phyloP scores from a whole-genome alignment of 208 protist species.

The Trichomonas tenax region DNA sequence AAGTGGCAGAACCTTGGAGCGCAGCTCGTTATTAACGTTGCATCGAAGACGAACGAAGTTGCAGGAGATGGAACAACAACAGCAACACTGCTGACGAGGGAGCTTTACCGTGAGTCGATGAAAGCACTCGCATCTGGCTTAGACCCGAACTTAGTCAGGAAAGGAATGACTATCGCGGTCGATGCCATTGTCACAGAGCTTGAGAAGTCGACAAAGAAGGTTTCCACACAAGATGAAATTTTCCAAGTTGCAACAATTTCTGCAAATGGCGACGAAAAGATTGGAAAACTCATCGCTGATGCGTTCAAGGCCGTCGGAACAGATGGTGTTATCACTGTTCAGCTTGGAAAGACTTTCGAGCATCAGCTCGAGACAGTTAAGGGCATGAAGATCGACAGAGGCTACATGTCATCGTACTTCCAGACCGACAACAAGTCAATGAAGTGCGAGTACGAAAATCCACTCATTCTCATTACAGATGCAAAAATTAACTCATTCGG shows the following conservation, averaged over 20 bases:
- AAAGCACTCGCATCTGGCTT: slow-evolving; percentile 87
- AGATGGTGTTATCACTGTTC: slow-evolving; percentile 94
- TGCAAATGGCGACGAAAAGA: slow-evolving; percentile 89
- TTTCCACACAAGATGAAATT: slow-evolving; percentile 80
- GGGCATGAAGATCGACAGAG: slow-evolving; percentile 54
- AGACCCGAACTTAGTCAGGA: slow-evolving; percentile 94
- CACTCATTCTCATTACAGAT: slow-evolving; percentile 73
- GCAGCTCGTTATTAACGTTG: slow-evolving; percentile 73
- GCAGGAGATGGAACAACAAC: slow-evolving; percentile 74
- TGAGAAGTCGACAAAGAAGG: slow-evolving; percentile 61
- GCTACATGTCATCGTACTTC: slow-evolving; percentile 95
- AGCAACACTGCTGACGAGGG: slow-evolving; percentile 88
- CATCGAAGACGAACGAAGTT: slow-evolving; percentile 48
- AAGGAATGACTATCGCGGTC: slow-evolving; percentile 89
- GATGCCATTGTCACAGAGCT: slow-evolving; percentile 57
- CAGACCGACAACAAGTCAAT: slow-evolving; percentile 86
- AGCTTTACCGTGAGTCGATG: slow-evolving; percentile 85
- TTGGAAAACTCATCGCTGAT: slow-evolving; percentile 84
- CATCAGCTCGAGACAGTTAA: slow-evolving; percentile 77
- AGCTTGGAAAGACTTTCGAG: slow-evolving; percentile 87
- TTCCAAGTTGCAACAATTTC: slow-evolving; percentile 92
- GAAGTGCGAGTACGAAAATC: slow-evolving; percentile 76
- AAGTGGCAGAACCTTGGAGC: slow-evolving; percentile 92
- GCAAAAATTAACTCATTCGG: slow-evolving; percentile 71
- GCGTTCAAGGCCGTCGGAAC: slow-evolving; percentile 96